These are phyloP conservation scores for Nannizziopsis arthrosporioides DNA, from an alignment of 2,329 filamentous ascomycete genomes.

Conservation along the genomic window DNA sequence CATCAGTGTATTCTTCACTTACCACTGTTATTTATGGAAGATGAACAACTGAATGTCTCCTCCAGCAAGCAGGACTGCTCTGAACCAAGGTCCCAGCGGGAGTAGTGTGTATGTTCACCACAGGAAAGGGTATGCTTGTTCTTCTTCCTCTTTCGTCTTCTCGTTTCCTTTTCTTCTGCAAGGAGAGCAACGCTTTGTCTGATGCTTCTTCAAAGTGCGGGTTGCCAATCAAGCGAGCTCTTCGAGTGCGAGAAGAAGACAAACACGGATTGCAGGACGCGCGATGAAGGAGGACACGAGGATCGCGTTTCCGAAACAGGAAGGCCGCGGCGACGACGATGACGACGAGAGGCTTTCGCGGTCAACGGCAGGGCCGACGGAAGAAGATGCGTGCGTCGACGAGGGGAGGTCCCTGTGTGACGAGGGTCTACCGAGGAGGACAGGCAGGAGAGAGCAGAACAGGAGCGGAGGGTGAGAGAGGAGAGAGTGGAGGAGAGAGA, in stretches of 20 bases:
- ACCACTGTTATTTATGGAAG: conserved; percentile 47
- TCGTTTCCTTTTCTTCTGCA: too few species aligned
- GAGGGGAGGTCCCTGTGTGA: not conserved
- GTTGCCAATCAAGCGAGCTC: not conserved
- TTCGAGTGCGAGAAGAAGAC: not conserved
- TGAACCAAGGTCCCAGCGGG: conserved; percentile 26
- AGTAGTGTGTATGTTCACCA: not conserved
- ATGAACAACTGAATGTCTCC: conserved; percentile 99
- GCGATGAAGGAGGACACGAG: not conserved
- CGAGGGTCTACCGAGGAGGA: not conserved
- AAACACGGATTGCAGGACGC: not conserved
- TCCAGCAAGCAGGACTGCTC: conserved; percentile 40
- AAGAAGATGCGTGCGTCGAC: too few species aligned
- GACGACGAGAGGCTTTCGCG: too few species aligned
- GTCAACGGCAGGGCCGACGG: too few species aligned
- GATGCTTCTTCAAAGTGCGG: not conserved
- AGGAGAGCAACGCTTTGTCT: not conserved
- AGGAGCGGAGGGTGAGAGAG: too few species aligned
- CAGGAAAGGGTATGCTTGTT: not conserved
- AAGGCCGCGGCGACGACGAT: not conserved
- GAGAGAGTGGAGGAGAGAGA: not conserved
- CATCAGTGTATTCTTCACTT: not conserved
- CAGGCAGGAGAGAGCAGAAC: not conserved
- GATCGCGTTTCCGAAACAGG: conserved; percentile 4
- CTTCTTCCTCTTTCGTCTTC: not conserved